These are phyloP conservation scores for Nadsonia commutata DNA, from an alignment of 1,139 yeast species.

Conservation along the genomic window DNA sequence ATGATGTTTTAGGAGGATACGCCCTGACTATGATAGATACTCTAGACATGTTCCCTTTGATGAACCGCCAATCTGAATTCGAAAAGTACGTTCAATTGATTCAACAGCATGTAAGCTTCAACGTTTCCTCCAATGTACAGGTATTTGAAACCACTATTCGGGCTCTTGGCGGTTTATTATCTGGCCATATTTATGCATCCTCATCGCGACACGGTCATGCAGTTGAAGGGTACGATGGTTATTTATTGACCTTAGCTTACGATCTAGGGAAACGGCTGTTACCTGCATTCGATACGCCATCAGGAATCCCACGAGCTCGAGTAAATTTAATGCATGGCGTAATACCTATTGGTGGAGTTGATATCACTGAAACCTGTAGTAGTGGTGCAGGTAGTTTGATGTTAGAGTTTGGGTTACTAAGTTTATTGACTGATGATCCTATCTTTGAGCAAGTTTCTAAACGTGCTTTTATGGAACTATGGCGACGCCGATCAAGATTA, in stretches of 20 bases:
- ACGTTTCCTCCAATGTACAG: constrained; percentile 58
- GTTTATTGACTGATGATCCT: constrained; percentile 58
- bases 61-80: constrained; percentile 50
- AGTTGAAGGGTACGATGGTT: constrained; percentile 46
- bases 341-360: constrained; percentile 18
- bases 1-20: constrained; percentile 78
- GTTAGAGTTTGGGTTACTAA: constrained; percentile 61
- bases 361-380: constrained; percentile 52
- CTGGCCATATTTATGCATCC: constrained; percentile 60
- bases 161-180: constrained; percentile 61
- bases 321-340: constrained; percentile 47
- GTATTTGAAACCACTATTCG: constrained; percentile 79
- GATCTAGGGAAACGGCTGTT: constrained; percentile 56
- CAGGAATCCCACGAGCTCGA: constrained; percentile 60
- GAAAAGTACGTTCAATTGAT: constrained; percentile 35
- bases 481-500: constrained; percentile 49
- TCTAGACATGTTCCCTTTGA: constrained; percentile 59
- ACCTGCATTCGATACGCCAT: constrained; percentile 47
- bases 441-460: constrained; percentile 51
- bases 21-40: constrained; percentile 68
- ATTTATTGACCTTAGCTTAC: constrained; percentile 49
- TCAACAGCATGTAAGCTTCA: constrained; percentile 31
- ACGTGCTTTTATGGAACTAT: constrained; percentile 50
- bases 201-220: constrained; percentile 37
- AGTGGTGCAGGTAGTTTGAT: constrained; percentile 81